Conservation (phyloP, 148 eudicot genomes). For the Rheum nobile region DNA sequence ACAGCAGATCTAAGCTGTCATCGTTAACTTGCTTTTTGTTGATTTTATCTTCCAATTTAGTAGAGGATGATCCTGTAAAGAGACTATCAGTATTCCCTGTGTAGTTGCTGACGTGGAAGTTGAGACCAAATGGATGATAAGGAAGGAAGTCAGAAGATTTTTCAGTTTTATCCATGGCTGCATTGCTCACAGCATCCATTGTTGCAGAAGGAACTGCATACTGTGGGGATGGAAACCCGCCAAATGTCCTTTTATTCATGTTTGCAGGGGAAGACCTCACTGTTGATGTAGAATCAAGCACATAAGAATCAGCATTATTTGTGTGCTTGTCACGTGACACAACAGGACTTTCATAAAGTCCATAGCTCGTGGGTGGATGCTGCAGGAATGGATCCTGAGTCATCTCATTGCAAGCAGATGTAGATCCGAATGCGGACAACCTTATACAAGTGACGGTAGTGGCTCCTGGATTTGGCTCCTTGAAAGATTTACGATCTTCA, state of each 20-base stretch:
- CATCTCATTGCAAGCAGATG: slow-evolving; percentile 16
- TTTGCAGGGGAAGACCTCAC: slow-evolving; percentile 31
- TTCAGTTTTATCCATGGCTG: slow-evolving; percentile 10
- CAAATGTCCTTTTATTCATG: slow-evolving; percentile 29
- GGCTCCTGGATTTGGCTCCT: slow-evolving; percentile 19
- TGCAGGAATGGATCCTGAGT: slow-evolving; percentile 26
- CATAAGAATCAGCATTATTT: slow-evolving; percentile 25
- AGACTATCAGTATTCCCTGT: slow-evolving; percentile 20
- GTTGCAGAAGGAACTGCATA: slow-evolving; percentile 17
- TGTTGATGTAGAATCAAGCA: slow-evolving; percentile 24
- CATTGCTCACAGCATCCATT: slow-evolving; percentile 12
- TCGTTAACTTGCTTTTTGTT: slow-evolving; percentile 12
- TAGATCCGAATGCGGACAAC: slow-evolving; percentile 15
- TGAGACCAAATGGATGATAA: slow-evolving; percentile 12
- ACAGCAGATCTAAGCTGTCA: slow-evolving; percentile 11
- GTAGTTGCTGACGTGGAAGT: slow-evolving; percentile 12
- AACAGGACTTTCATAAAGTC: slow-evolving; percentile 3
- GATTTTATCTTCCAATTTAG: slow-evolving; percentile 19
- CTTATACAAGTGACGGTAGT: slow-evolving; percentile 18
- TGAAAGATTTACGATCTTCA: slow-evolving; percentile 22
- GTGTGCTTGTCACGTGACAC: slow-evolving; percentile 23
- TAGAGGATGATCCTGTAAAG: slow-evolving; percentile 25
- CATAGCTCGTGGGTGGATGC: background rate
- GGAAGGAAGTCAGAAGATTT: slow-evolving; percentile 17
- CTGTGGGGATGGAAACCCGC: slow-evolving; percentile 13